Evolutionary conservation across 345 rosid species (phyloP), one percentile per base, ranked within the genome.

Genomic region (Pugionium cornutum): DNA sequence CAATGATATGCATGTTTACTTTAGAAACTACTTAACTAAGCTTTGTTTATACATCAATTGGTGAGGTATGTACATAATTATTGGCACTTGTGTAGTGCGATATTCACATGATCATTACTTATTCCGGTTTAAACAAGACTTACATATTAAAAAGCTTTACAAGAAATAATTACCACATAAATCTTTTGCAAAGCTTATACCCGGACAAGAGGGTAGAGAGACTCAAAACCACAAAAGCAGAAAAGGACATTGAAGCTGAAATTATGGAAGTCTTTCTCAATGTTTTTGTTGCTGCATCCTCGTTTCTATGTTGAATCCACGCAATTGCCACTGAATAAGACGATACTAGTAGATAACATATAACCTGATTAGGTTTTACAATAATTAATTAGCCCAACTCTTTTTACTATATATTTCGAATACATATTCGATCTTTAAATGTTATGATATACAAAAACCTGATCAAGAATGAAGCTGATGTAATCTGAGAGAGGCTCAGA

Each of bases 171-270:
- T 53, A 69, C 89, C 96, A 89, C 41, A 62, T 79, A 66, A 86
- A 77, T 83, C 95, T 85, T 82, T 89, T 89, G 62, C 94, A 91
- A 54, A 88, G 98, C 81, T 74, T 88, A 83, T 86, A 83, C 10
- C 96, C 94, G 8, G 94, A 86, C 33, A 88, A 40, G 56, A 82
- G 56, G 62, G 81, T 60, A 53, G 82, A 84, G 40, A 52, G 49
- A 53, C 71, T 82, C 9, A 81, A 40, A 48, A 79, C 60, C 2
- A 81, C n/a, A 77, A 83, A 86, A n/a, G 80, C 66, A 53, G 76
- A 78, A 7, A 80, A 76, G 52, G 91, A 84, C 80, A 81, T 71
- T 49, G 68, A 53, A 27, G 74, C 68, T 32, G 89, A 80, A 56
- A 79, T 34, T 2, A 81, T 67, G 34, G 87, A 69, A 28, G 56